Conservation (phyloP, 257 asterid species). For the Solanum lignicaule region DNA sequence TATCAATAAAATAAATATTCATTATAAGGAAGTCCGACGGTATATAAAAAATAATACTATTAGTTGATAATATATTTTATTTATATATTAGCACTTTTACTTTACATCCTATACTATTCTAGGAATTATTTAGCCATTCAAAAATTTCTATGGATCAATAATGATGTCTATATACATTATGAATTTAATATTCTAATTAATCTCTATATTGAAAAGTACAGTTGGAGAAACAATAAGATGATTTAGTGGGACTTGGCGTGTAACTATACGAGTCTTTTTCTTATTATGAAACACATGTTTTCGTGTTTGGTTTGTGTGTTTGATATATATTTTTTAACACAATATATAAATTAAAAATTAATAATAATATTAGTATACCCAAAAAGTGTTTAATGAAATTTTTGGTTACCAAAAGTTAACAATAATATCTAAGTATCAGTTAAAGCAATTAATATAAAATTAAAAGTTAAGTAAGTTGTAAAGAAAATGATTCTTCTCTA, state of each 20-base stretch:
- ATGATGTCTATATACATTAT: not conserved
- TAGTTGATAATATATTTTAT: not conserved
- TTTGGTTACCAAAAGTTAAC: not conserved
- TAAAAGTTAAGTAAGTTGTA: not conserved
- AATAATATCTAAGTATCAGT: not conserved
- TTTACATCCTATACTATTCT: not conserved
- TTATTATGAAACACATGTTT: not conserved
- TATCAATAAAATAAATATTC: too few species aligned
- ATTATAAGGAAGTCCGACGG: rapidly evolving
- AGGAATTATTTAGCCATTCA: not conserved
- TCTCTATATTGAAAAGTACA: not conserved
- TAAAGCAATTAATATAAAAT: not conserved
- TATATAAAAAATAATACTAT: not conserved
- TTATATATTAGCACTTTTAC: not conserved
- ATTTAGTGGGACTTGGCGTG: not conserved
- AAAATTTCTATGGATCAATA: not conserved
- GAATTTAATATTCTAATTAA: not conserved
- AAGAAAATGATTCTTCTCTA: not conserved
- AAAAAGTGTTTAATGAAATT: not conserved
- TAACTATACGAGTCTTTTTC: not conserved
- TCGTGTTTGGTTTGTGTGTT: not conserved
- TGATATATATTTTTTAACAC: not conserved
- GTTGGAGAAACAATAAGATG: not conserved
- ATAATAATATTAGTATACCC: too few species aligned
- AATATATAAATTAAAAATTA: not conserved